phyloP scores from a whole-genome alignment of 2,329 filamentous ascomycete genomes.

The Sporothrix sp. region DNA sequence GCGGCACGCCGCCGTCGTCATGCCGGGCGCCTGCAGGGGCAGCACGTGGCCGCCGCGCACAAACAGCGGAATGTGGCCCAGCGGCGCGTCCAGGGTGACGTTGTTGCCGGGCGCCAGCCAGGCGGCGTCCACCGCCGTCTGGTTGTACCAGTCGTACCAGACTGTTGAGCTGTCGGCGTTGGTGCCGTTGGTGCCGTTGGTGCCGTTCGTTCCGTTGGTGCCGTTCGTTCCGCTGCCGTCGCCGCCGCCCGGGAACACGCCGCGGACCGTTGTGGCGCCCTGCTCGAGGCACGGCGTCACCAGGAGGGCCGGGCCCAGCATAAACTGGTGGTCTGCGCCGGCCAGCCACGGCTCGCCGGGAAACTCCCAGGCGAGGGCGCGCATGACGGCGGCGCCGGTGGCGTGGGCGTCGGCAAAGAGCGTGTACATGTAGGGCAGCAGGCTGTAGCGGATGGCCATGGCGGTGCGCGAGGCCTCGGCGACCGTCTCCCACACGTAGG shows the following conservation, averaged over 20 bases:
- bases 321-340: constrained; percentile 39
- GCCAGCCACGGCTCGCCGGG: constrained; percentile 39
- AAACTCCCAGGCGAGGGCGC: constrained; percentile 65
- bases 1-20: constrained; percentile 56
- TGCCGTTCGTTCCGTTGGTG: background rate
- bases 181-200: background rate
- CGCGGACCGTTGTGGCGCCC: constrained; percentile 32
- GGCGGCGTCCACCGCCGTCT: constrained; percentile 37
- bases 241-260: constrained; percentile 38
- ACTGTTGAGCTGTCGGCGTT: constrained; percentile 26
- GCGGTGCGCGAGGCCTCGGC: constrained; percentile 55
- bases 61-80: constrained; percentile 64
- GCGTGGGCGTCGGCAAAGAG: constrained; percentile 50
- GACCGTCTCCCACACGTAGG: constrained; percentile 59
- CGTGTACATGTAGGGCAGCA: constrained; percentile 80
- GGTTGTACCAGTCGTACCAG: constrained; percentile 79
- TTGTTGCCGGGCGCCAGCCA: constrained; percentile 25
- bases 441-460: constrained; percentile 61
- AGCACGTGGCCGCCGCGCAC: constrained; percentile 59
- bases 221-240: background rate
- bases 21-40: constrained; percentile 56
- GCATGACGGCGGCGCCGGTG: constrained; percentile 55
- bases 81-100: constrained; percentile 33
- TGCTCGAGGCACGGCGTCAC: constrained; percentile 40
- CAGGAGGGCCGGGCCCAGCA: constrained; percentile 39